Evolutionary conservation across 371 early-diverging fungal genomes (phyloP), one percentile per base, ranked within the genome.

Genomic region (Lichtheimia ornata): DNA sequence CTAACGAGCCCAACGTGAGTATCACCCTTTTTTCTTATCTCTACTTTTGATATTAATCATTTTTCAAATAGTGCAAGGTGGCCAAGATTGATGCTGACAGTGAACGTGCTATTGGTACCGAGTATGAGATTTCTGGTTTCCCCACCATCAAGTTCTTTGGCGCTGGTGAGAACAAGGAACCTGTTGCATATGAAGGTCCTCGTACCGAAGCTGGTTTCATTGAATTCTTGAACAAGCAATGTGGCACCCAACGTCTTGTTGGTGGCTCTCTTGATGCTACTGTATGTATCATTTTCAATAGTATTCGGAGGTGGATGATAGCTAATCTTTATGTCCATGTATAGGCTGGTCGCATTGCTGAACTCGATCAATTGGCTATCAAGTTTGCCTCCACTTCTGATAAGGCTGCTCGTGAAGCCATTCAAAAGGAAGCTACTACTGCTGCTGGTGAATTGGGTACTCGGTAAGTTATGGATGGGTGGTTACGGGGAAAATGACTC

Each of bases 141-240:
- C 95, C 95, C 12, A 94, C 94, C 14, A 75, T 93, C 71, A 89
- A 92, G 75, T 94, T 92, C 80, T 97, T 96, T 87, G 82, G 88
- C 53, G 79, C 79, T 47, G 89, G 85, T 59, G 81, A 86, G 40
- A 79, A 79, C 35, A 87, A 77, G 43, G 79, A 82, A 18, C 89
- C 93, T 13, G 76, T 87, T 58, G 83, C 83, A 47, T 97, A 93
- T 71, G 85, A 89, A 27, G 90, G 88, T 50, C 87, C 83, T 42
- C 91, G 97, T 65, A 69, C 82, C 52, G 91, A 93, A 71, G 84
- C 85, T 68, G 93, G 85, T 63, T 90, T 97, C 70, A 77, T 97
- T 52, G 84, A 85, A 9, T 97, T 88, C 74, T 83, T 97, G 71
- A 97, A 97, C 87, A 80, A 91, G 67, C 84, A 94, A 56, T 86